These are phyloP conservation scores for Candida ortonii DNA, from an alignment of 805 yeast species.

Conservation along the genomic window DNA sequence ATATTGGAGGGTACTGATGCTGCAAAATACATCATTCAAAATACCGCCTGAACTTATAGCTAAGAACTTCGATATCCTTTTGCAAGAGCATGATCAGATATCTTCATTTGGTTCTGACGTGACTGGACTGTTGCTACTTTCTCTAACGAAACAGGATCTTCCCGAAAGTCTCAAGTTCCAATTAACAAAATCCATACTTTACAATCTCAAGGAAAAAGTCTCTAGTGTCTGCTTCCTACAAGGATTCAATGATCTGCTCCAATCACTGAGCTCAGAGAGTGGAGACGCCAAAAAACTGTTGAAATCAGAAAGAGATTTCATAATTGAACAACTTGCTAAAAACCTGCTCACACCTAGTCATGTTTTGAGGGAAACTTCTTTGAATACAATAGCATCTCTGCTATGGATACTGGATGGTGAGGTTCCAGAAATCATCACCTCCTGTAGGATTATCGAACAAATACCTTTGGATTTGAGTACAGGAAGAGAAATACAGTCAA, in stretches of 20 bases:
- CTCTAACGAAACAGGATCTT: constrained; percentile 29
- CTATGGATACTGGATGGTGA: constrained; percentile 28
- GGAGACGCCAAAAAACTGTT: constrained; percentile 15
- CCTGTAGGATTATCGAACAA: constrained; percentile 61
- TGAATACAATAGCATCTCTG: constrained; percentile 41
- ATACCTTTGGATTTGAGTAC: constrained; percentile 66
- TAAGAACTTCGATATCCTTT: constrained; percentile 17
- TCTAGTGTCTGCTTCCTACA: constrained; percentile 38
- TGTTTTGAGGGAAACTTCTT: constrained; percentile 45
- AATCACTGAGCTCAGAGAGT: neutral
- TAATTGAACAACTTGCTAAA: constrained; percentile 26
- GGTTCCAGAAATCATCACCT: constrained; percentile 29
- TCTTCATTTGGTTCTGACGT: constrained; percentile 39
- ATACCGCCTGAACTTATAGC: constrained; percentile 25
- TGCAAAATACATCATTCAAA: constrained; percentile 36
- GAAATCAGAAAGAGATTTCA: constrained; percentile 6
- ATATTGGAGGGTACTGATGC: constrained; percentile 50
- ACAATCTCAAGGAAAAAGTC: constrained; percentile 27
- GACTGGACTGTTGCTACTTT: constrained; percentile 38
- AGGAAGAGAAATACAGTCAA: constrained; percentile 70
- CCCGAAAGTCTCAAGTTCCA: constrained; percentile 12
- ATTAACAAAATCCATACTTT: constrained; percentile 21
- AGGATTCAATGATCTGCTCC: constrained; percentile 33
- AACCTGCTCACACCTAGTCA: constrained; percentile 51
- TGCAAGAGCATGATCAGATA: constrained; percentile 3